A percentile compares a stretch with the other conserved stretches of the same genome.
Conservation (phyloP, 1,284 basidiomycete species). For the Cryptococcus sp. region DNA sequence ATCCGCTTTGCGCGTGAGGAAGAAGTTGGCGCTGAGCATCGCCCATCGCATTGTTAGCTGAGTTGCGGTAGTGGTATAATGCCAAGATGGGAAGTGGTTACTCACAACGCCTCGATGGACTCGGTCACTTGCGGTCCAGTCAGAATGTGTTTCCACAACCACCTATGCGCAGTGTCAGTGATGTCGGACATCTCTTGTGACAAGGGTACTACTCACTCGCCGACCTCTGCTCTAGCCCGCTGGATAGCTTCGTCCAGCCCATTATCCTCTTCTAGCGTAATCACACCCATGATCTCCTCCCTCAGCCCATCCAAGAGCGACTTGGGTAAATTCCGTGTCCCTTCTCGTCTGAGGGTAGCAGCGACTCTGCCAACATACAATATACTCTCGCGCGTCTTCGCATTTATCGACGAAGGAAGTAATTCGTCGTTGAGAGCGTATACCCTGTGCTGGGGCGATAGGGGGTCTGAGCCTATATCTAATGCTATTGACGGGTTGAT, state of each 20-base stretch:
- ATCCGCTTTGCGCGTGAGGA: constrained; percentile 82
- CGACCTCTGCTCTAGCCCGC: constrained; percentile 37
- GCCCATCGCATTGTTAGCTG: neutral
- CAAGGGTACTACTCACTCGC: constrained; percentile 49
- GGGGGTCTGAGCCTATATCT: constrained; percentile 57
- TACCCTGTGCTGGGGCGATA: constrained; percentile 36
- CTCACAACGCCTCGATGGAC: constrained; percentile 70
- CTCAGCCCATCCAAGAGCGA: constrained; percentile 66
- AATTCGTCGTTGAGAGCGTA: constrained; percentile 61
- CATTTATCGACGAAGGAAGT: constrained; percentile 71
- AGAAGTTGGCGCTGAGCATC: constrained; percentile 68
- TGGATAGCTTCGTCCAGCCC: constrained; percentile 70
- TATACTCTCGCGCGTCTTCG: constrained; percentile 73
- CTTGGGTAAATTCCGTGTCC: constrained; percentile 66
- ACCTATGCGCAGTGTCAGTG: constrained; percentile 43
- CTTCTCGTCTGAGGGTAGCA: constrained; percentile 75
- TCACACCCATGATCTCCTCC: constrained; percentile 63
- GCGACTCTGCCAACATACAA: constrained; percentile 83
- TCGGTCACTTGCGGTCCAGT: constrained; percentile 78
- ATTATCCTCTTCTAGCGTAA: constrained; percentile 68
- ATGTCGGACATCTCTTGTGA: neutral
- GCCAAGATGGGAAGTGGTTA: constrained; percentile 7
- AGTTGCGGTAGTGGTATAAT: no score
- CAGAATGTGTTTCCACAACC: constrained; percentile 86
- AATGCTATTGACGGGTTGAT: constrained; percentile 61